Percentiles rank a stretch among this genome's conserved stretches.
Evolutionary conservation across 257 asterid genomes (phyloP).

Genomic region (Paraleonurus japonicus): DNA sequence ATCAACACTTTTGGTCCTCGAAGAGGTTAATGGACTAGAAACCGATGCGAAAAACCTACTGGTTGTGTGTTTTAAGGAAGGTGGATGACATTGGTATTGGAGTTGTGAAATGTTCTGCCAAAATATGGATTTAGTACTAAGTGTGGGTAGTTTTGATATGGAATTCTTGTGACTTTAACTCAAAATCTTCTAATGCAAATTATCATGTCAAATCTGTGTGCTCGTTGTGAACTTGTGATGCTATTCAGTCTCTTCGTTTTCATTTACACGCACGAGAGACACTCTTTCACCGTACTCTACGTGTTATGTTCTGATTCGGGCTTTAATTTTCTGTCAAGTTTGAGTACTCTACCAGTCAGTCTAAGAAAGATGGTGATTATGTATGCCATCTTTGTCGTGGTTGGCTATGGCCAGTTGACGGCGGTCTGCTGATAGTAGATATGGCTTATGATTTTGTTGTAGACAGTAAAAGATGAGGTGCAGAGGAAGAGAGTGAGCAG

Average conservation of each 20-base stretch:
- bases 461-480: slow-evolving; percentile 74
- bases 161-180: background rate
- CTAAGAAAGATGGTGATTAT: background rate
- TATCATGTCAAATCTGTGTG: background rate
- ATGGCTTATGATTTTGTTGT: slow-evolving; percentile 22
- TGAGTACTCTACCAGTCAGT: background rate
- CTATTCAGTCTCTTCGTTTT: too few species aligned
- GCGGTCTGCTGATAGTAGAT: slow-evolving; percentile 16
- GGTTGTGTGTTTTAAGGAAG: background rate
- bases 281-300: background rate
- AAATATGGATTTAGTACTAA: background rate
- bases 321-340: background rate
- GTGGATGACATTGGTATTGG: slow-evolving; percentile 1
- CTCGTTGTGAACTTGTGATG: background rate
- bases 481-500: slow-evolving; percentile 40
- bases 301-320: background rate
- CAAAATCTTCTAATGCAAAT: background rate
- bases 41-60: background rate
- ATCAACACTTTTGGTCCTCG: background rate
- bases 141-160: background rate
- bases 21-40: background rate
- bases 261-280: background rate
- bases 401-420: background rate
- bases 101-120: background rate
- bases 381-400: too few species aligned